Evolutionary conservation across 2,329 filamentous ascomycete genomes (phyloP), one percentile per base, ranked within the genome.

Genomic region (Pseudodiploospora longispora): DNA sequence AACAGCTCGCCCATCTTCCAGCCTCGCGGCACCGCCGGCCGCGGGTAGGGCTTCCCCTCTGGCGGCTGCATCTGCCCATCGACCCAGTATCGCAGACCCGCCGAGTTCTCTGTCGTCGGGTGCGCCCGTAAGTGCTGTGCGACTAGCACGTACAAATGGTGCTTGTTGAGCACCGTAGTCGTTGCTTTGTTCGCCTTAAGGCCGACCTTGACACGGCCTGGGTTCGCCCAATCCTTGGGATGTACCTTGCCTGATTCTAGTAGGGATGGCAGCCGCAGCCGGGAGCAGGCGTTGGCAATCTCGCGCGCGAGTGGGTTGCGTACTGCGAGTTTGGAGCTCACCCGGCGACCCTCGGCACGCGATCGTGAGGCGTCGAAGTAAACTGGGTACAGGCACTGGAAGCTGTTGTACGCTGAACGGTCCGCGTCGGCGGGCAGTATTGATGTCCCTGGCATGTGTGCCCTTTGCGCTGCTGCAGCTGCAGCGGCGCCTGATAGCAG

Each of bases 201-300:
- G 58, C 83, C 69, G 40, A 97, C 80, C 55, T 87, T 82, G 50
- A 97, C 87, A 47, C 93, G 77, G 4, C 93, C 93, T 9, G 93
- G 93, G 69, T 98, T 98, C 45, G 85, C 83, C 93, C 93, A 98
- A 71, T 98, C 93, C 68, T 93, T 91, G 6, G 93, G 93, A 66
- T 98, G 93, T 48, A 82, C 77, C 72, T 95, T 95, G 60, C 85
- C 85, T 1, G 90, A 87, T 69, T 98, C 93, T 62, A 96, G 85
- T 6, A 93, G 81, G 36, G 84, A 82, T 49, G 78, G 75, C 32
- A 88, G 70, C 30, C 83, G 78, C 48, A 95, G 75, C 38, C 74
- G 68, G 36, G 82, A 81, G 64, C 86, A 86, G n/a, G 90, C 91
- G 60, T 87, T 83, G 37, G 89, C 84, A 60, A 98, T 90, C 58